Evolutionary conservation across 2,329 filamentous ascomycete species (phyloP).

Genomic region (Penicillium decumbens): DNA sequence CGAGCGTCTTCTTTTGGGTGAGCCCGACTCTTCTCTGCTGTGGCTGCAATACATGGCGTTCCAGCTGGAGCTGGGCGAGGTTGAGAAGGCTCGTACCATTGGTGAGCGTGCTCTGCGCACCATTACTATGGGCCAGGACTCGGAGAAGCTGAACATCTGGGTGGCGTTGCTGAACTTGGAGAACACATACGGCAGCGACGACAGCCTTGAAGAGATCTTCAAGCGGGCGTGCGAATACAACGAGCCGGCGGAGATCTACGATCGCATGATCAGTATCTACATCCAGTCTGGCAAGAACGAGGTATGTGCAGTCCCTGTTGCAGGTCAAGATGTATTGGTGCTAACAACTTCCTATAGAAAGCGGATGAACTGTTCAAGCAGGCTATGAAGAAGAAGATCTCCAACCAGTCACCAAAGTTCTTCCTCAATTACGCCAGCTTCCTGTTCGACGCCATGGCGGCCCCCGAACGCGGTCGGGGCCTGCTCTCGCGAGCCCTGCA

Average conservation of each 20-base stretch:
- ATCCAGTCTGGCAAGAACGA: conserved; percentile 82
- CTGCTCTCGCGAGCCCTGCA: conserved; percentile 81
- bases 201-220: conserved; percentile 79
- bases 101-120: conserved; percentile 85
- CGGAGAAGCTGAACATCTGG: conserved; percentile 94
- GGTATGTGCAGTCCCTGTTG: conserved; percentile 50
- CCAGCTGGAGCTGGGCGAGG: conserved; percentile 86
- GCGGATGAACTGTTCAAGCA: conserved; percentile 82
- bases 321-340: background rate
- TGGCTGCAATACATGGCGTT: conserved; percentile 99
- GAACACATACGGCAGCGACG: conserved; percentile 79
- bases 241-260: conserved; percentile 81
- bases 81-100: conserved; percentile 80
- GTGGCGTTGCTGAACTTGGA: conserved; percentile 91
- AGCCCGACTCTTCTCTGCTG: conserved; percentile 85
- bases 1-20: conserved; percentile 84
- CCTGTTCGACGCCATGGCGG: conserved; percentile 67
- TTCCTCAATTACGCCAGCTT: conserved; percentile 96
- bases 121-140: conserved; percentile 85
- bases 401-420: conserved; percentile 64
- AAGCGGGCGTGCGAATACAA: conserved; percentile 92
- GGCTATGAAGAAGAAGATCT: conserved; percentile 88
- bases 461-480: conserved; percentile 68
- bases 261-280: conserved; percentile 87
- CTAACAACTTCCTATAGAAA: conserved; percentile 54